Base-by-base conservation (phyloP, 2,329 filamentous ascomycete species). In the Dendryphion nanum region DNA sequence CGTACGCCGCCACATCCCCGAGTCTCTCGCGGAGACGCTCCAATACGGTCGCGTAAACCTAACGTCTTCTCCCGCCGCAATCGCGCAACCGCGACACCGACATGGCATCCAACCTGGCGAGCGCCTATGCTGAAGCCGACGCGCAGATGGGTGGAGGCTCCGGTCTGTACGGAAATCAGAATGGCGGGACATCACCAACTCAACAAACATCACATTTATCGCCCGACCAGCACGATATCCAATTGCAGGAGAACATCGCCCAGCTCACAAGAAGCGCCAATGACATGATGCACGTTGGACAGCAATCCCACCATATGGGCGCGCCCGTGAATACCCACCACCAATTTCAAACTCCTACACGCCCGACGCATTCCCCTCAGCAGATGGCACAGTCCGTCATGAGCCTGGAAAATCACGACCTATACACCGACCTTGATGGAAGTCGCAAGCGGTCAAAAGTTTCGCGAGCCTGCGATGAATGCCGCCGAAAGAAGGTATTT, bases 391-490 rank as follows among this genome's bases (percentile, higher is more conserved):
- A 59, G 30, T 54, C 60, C 5, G 63, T 63, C 18, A 66, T 67
- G 62, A 64, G 50, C 39, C 37, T 66, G 37, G 59, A 62, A 31
- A 59, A 59, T 17, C 59, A 61, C 17, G 53, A 61, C 26, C 44
- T 50, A 16, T 66, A 59, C 33, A 55, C 55, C 35, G 57, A 64
- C 37, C 62, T 62, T 30, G 63, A 67, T 24, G 30, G 31, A 8
- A 30, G 41, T 21, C 64, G 61, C 33, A 64, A 65, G 45, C 59
- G 63, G 15, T 67, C 63, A 20, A 67, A 68, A 47, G 64, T 67
- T n/a, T 67, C 65, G 8, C 62, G 64, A 36, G 65, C 65, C 7
- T 68, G 65, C 47, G 65, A 68, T 40, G 64, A 67, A 44, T 68
- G 65, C 40, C 56, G 65, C 34, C 53, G 65, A 19, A 68, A 68